Conservation (phyloP, 495 filamentous ascomycete genomes). For the Podospora tetraspora region DNA sequence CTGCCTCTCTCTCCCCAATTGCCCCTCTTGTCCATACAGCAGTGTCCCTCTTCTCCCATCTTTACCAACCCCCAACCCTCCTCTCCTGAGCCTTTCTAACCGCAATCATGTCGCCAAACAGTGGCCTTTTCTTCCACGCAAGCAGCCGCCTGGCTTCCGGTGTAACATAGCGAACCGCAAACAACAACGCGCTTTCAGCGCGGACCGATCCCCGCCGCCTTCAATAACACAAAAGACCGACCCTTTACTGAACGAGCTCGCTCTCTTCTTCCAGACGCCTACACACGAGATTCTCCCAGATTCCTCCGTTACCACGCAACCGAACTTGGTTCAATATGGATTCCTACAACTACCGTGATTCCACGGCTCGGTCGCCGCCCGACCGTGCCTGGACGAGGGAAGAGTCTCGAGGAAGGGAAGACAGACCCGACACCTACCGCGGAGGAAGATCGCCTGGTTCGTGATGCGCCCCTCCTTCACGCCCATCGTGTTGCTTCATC, state of each 20-base stretch:
- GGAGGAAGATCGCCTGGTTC: constrained; percentile 53
- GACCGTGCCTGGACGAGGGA: constrained; percentile 50
- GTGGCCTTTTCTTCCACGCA: constrained; percentile 29
- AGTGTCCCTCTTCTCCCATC: constrained; percentile 25
- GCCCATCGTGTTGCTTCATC: not conserved
- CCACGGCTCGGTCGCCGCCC: constrained; percentile 43
- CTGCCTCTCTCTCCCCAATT: constrained; percentile 18
- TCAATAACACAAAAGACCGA: not conserved
- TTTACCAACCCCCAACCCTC: constrained; percentile 17
- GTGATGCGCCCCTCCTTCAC: constrained; percentile 20
- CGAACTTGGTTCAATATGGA: constrained; percentile 34
- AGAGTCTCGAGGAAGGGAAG: constrained; percentile 43
- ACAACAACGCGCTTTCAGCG: constrained; percentile 14
- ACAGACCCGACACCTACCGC: constrained; percentile 49
- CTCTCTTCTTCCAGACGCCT: not conserved
- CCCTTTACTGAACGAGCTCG: not conserved
- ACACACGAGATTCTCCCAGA: not conserved
- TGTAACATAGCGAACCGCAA: constrained; percentile 27
- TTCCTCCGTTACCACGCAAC: not conserved
- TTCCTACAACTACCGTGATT: constrained; percentile 42
- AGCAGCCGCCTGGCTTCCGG: constrained; percentile 21
- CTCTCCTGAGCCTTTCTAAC: constrained; percentile 44
- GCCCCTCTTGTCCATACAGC: constrained; percentile 20
- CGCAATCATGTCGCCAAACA: constrained; percentile 48
- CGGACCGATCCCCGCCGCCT: not conserved